These are phyloP conservation scores for Penicillium cosmopolitanum DNA, from an alignment of 495 filamentous ascomycete species.

Conservation along the genomic window DNA sequence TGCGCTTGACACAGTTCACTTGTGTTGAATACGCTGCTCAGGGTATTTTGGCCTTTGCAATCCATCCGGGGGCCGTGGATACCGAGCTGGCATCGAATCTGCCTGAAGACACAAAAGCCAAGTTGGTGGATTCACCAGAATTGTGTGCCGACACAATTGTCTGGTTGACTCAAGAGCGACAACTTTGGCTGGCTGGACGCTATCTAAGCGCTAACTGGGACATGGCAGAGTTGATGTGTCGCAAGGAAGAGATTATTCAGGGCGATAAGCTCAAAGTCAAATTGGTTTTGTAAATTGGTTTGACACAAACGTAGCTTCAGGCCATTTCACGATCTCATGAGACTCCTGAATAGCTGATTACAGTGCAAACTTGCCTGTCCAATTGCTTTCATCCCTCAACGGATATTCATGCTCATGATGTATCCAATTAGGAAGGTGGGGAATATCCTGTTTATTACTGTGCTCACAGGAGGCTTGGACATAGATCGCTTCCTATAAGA, in stretches of 20 bases:
- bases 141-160: slow-evolving; percentile 42
- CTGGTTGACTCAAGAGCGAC: slow-evolving; percentile 37
- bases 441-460: background rate
- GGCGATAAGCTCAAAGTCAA: slow-evolving; percentile 48
- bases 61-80: slow-evolving; percentile 32
- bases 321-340: background rate
- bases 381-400: background rate
- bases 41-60: slow-evolving; percentile 39
- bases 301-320: background rate
- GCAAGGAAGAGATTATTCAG: slow-evolving; percentile 47
- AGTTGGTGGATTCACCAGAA: slow-evolving; percentile 34
- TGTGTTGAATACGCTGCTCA: slow-evolving; percentile 43
- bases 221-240: slow-evolving; percentile 49
- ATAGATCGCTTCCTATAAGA: background rate
- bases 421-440: background rate
- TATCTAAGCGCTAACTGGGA: slow-evolving; percentile 48
- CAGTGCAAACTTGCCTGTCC: background rate
- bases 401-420: too few species aligned
- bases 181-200: slow-evolving; percentile 44
- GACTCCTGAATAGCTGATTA: background rate
- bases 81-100: slow-evolving; percentile 44
- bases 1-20: slow-evolving; percentile 48
- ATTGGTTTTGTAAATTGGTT: slow-evolving; percentile 26
- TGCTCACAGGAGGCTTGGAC: background rate
- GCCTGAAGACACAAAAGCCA: slow-evolving; percentile 24